These are phyloP conservation scores for Ceratorhiza oryzae-sativae DNA, from an alignment of 1,284 basidiomycete species.

Conservation along the genomic window DNA sequence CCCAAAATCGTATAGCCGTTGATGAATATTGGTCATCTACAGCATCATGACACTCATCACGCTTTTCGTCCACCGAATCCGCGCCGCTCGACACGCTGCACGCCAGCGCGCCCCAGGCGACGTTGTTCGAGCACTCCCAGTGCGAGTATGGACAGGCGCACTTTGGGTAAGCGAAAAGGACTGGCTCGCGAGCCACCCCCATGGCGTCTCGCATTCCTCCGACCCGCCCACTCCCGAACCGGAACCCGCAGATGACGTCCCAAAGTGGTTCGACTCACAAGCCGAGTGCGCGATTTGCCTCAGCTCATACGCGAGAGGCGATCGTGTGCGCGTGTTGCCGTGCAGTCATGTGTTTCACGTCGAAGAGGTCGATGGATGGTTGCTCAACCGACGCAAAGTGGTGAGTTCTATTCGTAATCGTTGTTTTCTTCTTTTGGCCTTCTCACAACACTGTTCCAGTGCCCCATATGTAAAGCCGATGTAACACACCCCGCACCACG, in stretches of 20 bases:
- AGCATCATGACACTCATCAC: conserved; percentile 50
- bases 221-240: neutral
- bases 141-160: conserved; percentile 48
- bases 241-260: neutral
- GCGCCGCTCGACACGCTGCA: conserved; percentile 45
- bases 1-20: too few species aligned
- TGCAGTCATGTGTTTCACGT: conserved; percentile 57
- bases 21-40: neutral
- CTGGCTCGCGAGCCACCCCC: conserved; percentile 38
- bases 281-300: conserved; percentile 61
- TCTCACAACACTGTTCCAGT: conserved; percentile 50
- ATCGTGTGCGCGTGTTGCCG: conserved; percentile 57
- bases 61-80: conserved; percentile 49
- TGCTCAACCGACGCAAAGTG: conserved; percentile 56
- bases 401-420: conserved; percentile 46
- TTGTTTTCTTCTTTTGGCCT: conserved; percentile 8
- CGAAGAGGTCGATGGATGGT: conserved; percentile 58
- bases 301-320: conserved; percentile 55
- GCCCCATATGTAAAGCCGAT: conserved; percentile 55
- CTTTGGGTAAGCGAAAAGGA: conserved; percentile 46
- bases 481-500: conserved; percentile 48
- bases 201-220: neutral
- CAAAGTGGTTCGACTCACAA: conserved; percentile 40
- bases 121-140: conserved; percentile 49
- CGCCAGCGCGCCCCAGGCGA: conserved; percentile 49